Percentiles rank a stretch among this genome's conserved stretches.
Evolutionary conservation across 805 yeast genomes (phyloP).

Genomic region (Clavispora vitiphila): DNA sequence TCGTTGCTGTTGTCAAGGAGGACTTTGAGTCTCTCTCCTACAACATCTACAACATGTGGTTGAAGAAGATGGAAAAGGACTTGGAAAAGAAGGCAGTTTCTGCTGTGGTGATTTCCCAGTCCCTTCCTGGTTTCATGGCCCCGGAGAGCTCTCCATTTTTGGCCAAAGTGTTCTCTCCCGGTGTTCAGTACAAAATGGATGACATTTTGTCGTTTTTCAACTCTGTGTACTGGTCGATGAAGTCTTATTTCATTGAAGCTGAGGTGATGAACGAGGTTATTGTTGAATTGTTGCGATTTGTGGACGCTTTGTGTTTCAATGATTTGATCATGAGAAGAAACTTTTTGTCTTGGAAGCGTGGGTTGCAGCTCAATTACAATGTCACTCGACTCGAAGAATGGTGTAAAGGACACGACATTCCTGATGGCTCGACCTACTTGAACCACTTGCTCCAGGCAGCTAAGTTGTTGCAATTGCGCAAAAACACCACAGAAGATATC

Average conservation of each 20-base stretch:
- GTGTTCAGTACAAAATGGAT: conserved; percentile 84
- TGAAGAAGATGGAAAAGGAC: conserved; percentile 88
- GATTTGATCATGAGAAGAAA: conserved; percentile 92
- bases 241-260: conserved; percentile 79
- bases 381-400: conserved; percentile 96
- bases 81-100: conserved; percentile 87
- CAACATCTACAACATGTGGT: conserved; percentile 95
- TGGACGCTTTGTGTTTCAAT: conserved; percentile 91
- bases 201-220: conserved; percentile 87
- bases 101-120: conserved; percentile 93
- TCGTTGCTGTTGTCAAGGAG: conserved; percentile 87
- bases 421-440: conserved; percentile 79
- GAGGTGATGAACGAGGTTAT: conserved; percentile 82
- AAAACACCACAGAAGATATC: conserved; percentile 83
- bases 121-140: conserved; percentile 92
- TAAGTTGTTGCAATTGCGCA: conserved; percentile 85
- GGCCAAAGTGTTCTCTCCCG: conserved; percentile 72
- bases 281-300: conserved; percentile 74
- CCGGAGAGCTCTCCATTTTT: conserved; percentile 78
- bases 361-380: conserved; percentile 92
- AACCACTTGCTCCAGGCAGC: conserved; percentile 90
- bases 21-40: conserved; percentile 90
- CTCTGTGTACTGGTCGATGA: conserved; percentile 89
- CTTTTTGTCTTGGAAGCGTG: conserved; percentile 96
- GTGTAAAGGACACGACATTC: conserved; percentile 91